Evolutionary conservation across 768 basidiomycete species (phyloP).

Genomic region (Boletellus ananiceps): DNA sequence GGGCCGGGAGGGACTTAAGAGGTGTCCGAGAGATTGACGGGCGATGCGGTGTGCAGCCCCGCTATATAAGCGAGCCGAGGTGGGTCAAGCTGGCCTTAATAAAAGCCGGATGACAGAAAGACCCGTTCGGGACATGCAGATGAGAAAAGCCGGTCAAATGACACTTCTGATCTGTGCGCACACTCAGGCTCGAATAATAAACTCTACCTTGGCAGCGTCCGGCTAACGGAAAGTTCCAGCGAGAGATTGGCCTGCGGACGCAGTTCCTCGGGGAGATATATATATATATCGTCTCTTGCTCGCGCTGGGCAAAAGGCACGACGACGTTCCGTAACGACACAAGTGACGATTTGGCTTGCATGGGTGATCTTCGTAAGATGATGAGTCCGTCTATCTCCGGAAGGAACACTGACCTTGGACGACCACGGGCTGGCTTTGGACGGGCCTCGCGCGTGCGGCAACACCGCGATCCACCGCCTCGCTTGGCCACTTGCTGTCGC

Average conservation of each 20-base stretch:
- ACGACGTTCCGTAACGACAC: slow-evolving; percentile 30
- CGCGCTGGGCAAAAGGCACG: slow-evolving; percentile 17
- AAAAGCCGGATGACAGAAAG: slow-evolving; percentile 26
- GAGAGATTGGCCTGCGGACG: slow-evolving; percentile 21
- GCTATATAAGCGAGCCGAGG: slow-evolving; percentile 27
- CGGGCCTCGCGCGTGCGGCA: too few relatives aligned
- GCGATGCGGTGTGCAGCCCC: slow-evolving; percentile 24
- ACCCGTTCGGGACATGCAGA: slow-evolving; percentile 26
- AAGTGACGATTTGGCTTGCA: slow-evolving; percentile 29
- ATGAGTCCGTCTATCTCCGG: slow-evolving; percentile 33
- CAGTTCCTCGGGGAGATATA: slow-evolving; percentile 14
- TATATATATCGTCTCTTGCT: slow-evolving; percentile 3
- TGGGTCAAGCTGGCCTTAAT: slow-evolving; percentile 28
- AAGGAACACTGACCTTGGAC: slow-evolving; percentile 8
- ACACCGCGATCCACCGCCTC: slow-evolving; percentile 5
- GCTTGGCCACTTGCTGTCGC: slow-evolving; percentile 7
- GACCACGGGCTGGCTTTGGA: too few relatives aligned
- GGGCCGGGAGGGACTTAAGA: slow-evolving; percentile 22
- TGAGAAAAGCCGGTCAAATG: slow-evolving; percentile 25
- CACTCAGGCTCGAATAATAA: slow-evolving; percentile 26
- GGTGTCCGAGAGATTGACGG: slow-evolving; percentile 17
- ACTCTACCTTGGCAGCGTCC: slow-evolving; percentile 28
- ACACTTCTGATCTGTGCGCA: slow-evolving; percentile 21
- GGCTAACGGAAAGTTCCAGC: slow-evolving; percentile 27
- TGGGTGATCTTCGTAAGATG: slow-evolving; percentile 28